phyloP scores from a whole-genome alignment of 257 asterid species.

The Jasminum sambac region DNA sequence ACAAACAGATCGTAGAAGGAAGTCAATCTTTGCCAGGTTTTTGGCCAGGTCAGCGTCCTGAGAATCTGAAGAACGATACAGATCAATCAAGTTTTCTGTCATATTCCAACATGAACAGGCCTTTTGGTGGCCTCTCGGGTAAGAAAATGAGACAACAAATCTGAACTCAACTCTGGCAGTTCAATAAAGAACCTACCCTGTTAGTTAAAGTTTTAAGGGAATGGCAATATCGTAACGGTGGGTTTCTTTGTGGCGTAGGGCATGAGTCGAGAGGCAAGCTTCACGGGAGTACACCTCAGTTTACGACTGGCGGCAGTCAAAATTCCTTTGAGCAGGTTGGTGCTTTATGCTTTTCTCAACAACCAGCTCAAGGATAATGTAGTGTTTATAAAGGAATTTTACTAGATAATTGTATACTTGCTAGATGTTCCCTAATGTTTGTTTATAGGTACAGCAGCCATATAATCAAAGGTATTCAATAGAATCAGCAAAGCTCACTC shows the following conservation, averaged over 20 bases:
- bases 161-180: constrained; percentile 5
- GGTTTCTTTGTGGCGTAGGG: constrained; percentile 43
- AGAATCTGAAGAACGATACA: constrained; percentile 25
- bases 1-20: constrained; percentile 37
- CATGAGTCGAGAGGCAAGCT: constrained; percentile 45
- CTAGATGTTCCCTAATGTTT: constrained; percentile 13
- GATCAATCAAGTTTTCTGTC: constrained; percentile 29
- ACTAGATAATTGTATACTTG: not conserved
- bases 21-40: constrained; percentile 35
- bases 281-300: constrained; percentile 37
- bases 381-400: not conserved
- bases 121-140: constrained; percentile 26
- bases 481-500: constrained; percentile 39
- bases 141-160: not conserved
- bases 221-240: constrained; percentile 5
- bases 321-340: constrained; percentile 49
- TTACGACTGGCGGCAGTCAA: constrained; percentile 31
- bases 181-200: not conserved
- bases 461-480: constrained; percentile 32
- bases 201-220: constrained; percentile 13
- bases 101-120: constrained; percentile 22
- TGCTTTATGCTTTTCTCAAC: constrained; percentile 13
- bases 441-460: constrained; percentile 37
- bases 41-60: constrained; percentile 35
- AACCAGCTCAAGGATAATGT: too few relatives aligned